Percentiles rank a stretch among this genome's conserved stretches.
These are phyloP conservation scores for Phlebiopsis flavidoalba DNA, from an alignment of 768 basidiomycete genomes.

Conservation along the genomic window DNA sequence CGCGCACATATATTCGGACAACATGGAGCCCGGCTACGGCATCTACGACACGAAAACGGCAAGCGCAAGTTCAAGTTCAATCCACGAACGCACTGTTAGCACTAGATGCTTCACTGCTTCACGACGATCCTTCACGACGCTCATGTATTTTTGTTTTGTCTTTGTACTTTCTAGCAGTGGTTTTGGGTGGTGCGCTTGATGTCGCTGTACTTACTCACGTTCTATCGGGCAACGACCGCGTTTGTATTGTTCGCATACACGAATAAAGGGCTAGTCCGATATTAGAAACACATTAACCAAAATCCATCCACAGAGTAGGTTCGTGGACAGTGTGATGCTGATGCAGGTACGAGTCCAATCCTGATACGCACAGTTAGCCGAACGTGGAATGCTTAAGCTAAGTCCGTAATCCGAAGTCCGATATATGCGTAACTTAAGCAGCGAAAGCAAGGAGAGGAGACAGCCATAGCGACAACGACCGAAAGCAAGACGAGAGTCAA, in stretches of 20 bases:
- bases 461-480: constrained; percentile 12
- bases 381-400: no score
- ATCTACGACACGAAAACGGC: constrained; percentile 48
- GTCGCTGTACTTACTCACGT: background rate
- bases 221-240: background rate
- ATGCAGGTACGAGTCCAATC: no score
- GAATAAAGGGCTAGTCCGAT: background rate
- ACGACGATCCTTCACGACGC: background rate
- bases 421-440: constrained; percentile 1
- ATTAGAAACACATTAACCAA: background rate
- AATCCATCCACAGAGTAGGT: background rate
- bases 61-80: constrained; percentile 56
- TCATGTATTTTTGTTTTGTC: no score
- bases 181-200: background rate
- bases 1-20: constrained; percentile 72
- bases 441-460: constrained; percentile 18
- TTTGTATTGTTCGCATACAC: background rate
- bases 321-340: background rate
- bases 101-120: background rate
- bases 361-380: no score
- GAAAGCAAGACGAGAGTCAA: background rate
- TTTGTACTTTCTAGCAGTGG: background rate
- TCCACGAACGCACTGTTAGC: constrained; percentile 57
- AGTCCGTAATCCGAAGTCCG: no score
- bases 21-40: constrained; percentile 65